A percentile compares a stretch with the other conserved stretches of the same genome.
Conservation (phyloP, 768 basidiomycete species). For the Antrodiella citrinella region DNA sequence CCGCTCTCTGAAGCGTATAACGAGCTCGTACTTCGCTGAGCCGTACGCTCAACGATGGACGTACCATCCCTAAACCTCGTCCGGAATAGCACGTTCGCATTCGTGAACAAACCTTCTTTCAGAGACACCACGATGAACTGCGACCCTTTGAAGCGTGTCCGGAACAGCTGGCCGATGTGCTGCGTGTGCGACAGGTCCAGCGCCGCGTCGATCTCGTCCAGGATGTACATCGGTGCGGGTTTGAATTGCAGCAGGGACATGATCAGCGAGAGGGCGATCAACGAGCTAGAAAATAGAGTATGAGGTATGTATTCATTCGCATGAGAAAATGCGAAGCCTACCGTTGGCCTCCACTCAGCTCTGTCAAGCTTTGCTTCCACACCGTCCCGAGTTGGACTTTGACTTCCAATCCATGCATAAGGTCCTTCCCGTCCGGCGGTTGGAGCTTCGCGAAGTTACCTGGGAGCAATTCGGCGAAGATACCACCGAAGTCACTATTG, state of each 20-base stretch:
- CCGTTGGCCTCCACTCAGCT: conserved; percentile 96
- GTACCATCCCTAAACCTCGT: conserved; percentile 94
- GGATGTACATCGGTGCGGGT: conserved; percentile 97
- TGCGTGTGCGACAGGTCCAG: conserved; percentile 94
- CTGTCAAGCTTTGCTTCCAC: conserved; percentile 97
- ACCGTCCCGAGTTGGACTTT: conserved; percentile 92
- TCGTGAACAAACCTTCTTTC: conserved; percentile 95
- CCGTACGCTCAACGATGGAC: conserved; percentile 78
- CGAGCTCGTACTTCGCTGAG: conserved; percentile 48
- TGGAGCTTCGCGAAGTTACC: conserved; percentile 95
- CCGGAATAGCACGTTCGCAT: conserved; percentile 93
- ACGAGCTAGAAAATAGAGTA: conserved; percentile 49
- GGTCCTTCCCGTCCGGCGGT: conserved; percentile 87
- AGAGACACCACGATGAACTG: conserved; percentile 98
- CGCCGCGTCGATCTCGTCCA: conserved; percentile 98
- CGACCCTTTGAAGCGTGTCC: conserved; percentile 92
- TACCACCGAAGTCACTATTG: conserved; percentile 85
- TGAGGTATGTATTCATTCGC: not conserved
- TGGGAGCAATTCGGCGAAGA: conserved; percentile 91
- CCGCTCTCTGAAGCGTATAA: conserved; percentile 23
- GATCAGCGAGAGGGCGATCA: conserved; percentile 95
- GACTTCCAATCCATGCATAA: conserved; percentile 94
- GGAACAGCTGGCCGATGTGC: conserved; percentile 97
- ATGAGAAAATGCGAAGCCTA: conserved; percentile 29
- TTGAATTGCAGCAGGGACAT: conserved; percentile 99